Evolutionary conservation across 441 rosid genomes (phyloP), one percentile per base, ranked within the genome.

Genomic region (Corymbia calophylla): DNA sequence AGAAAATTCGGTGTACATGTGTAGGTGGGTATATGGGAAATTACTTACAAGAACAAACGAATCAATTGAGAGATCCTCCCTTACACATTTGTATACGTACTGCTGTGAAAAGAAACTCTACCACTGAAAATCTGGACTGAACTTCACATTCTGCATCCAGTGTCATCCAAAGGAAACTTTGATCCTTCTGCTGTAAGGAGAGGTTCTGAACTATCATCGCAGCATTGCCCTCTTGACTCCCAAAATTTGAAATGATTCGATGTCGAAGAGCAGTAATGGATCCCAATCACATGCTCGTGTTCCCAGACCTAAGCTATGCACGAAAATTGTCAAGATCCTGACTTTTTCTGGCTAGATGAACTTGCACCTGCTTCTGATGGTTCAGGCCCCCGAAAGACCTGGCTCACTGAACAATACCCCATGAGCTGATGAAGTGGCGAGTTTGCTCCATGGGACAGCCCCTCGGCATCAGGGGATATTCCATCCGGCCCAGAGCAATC

Each of bases 351-450:
- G 84, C n/a, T 77, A 77, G 84, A 77, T 44, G 84, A 77, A 77
- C 84, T 44, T 44, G 84, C 84, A 44, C 53, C 84, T 44, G 51
- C 84, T 9, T 44, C 84, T 44, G 84, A 27, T 13, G 84, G 49
- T 77, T 44, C 53, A 44, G 51, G 84, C 18, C 84, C 84, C 44
- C 84, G 84, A 77, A 77, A 77, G 84, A 77, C 84, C 84, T 77
- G 84, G 84, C 84, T 77, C 84, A 77, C 84, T 15, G 84, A 95
- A 91, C 94, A 91, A 92, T 97, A 98, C 86, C 99, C 99, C 99
- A 97, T 95, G 70, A 98, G 95, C 86, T 90, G 92, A 92, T 98
- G 99, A 90, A 98, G 88, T 56, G 88, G 88, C 6, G 88, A 53
- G 48, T 25, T 35, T 54, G 14, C 44, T 55, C n/a, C 14, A 54